Base-by-base conservation (phyloP, 2,329 filamentous ascomycete species). In the Diplodia scrobiculata region DNA sequence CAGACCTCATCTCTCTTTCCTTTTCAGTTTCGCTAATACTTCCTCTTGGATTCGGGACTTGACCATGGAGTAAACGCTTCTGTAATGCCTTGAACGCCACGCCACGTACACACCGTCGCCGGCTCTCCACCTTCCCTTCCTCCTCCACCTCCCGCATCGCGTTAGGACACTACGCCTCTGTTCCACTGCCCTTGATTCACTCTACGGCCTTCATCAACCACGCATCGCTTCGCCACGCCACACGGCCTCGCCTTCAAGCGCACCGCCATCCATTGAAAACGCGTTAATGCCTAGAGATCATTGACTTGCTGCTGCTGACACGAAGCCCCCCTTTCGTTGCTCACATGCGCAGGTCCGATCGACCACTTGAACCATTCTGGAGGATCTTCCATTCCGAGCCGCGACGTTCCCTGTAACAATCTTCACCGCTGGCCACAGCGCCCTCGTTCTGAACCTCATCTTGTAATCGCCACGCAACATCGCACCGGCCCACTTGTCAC, bases 251-350 rank as follows among this genome's bases (percentile, higher is more conserved):
- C 21, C 21, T 14, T 27, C 54, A 19, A 29, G 29, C 51, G 51
- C 29, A 29, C 29, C 51, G 51, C 27, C 36, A 45, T 25, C 17
- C 36, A 5, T 36, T 21, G 36, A 45, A 19, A 38, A 27, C 21
- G 19, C 19, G 32, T 25, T 45, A 45, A n/a, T 25, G 34, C 54
- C 36, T 45, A 21, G 54, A 54, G 54, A 45, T 27, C 54, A 58
- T 13, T 58, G 54, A 58, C 54, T 60, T 60, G 55, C 55, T 60
- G 38, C 38, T 60, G 55, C 38, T 60, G 55, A 60, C 55, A 47
- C 55, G 55, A 32, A 34, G 25, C 55, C 38, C 55, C 34, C 14
- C n/a, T 47, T 41, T 60, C 55, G 55, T 60, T 47, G 55, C 55
- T 60, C 38, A 60, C 55, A 60, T 29, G 55, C 55, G 38, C 55